A percentile compares a stretch with the other conserved stretches of the same genome.
Evolutionary conservation across 805 yeast genomes (phyloP).

Genomic region (Candida pini): DNA sequence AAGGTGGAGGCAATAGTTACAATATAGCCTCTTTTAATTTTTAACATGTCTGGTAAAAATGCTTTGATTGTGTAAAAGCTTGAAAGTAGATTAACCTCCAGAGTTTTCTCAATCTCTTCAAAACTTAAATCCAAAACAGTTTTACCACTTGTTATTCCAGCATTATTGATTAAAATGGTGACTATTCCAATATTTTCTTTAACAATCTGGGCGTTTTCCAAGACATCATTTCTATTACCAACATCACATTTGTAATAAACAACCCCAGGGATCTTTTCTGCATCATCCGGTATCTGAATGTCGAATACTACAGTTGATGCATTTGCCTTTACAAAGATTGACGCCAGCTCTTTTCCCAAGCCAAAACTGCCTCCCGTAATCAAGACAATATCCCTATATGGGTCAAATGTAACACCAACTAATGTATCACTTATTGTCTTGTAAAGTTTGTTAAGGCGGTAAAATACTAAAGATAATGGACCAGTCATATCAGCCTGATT

Average conservation of each 20-base stretch:
- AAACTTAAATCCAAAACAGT: conserved; percentile 47
- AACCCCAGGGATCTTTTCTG: conserved; percentile 33
- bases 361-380: conserved; percentile 87
- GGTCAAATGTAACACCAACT: conserved; percentile 49
- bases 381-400: conserved; percentile 53
- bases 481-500: too few species aligned
- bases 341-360: conserved; percentile 62
- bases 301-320: conserved; percentile 66
- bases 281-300: conserved; percentile 36
- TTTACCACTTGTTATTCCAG: conserved; percentile 66
- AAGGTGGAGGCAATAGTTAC: conserved; percentile 80
- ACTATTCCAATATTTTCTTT: conserved; percentile 49
- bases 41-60: conserved; percentile 70
- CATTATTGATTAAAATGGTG: conserved; percentile 76
- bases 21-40: conserved; percentile 59
- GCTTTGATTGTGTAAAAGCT: conserved; percentile 64
- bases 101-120: conserved; percentile 54
- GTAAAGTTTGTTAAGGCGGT: conserved; percentile 22
- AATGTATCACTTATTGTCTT: conserved; percentile 32
- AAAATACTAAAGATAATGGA: conserved; percentile 20
- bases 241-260: conserved; percentile 68
- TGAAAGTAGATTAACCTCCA: conserved; percentile 66
- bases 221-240: conserved; percentile 42
- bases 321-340: conserved; percentile 34
- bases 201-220: conserved; percentile 35